Evolutionary conservation across 176 grass and related monocot genomes (phyloP).

Genomic region (Canna indica): DNA sequence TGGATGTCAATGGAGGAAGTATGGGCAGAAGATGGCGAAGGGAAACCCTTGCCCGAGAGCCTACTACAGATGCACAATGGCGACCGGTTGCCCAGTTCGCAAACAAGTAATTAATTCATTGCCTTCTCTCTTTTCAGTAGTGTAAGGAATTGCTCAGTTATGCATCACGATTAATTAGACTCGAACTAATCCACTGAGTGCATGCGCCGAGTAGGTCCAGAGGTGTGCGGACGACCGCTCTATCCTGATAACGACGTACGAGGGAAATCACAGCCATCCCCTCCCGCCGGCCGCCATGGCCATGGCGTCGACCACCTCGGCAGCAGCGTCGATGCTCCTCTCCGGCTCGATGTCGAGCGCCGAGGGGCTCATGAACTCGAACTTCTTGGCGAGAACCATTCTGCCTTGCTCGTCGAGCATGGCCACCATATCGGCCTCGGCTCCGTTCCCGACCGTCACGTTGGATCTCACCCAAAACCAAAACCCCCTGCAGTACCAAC

Average conservation of each 20-base stretch:
- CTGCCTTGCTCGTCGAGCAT: conserved; percentile 83
- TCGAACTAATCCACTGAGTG: background rate
- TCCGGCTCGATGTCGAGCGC: conserved; percentile 78
- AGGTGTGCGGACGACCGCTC: conserved; percentile 77
- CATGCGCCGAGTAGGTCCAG: conserved; percentile 49
- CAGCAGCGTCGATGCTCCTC: conserved; percentile 72
- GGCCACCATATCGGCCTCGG: conserved; percentile 88
- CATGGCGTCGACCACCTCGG: conserved; percentile 87
- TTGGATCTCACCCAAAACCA: conserved; percentile 71
- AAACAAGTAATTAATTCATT: conserved; percentile 52
- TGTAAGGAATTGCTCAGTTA: background rate
- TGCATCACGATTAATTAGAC: background rate
- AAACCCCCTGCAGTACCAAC: conserved; percentile 38
- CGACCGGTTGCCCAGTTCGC: conserved; percentile 73
- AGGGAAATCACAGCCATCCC: conserved; percentile 87
- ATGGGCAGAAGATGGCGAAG: conserved; percentile 97
- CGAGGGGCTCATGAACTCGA: conserved; percentile 44
- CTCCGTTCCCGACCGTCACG: conserved; percentile 81
- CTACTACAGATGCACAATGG: conserved; percentile 98
- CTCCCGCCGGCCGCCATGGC: conserved; percentile 87
- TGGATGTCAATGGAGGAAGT: conserved; percentile 98
- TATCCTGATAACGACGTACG: conserved; percentile 85
- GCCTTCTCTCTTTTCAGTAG: background rate
- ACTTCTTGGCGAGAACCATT: conserved; percentile 62
- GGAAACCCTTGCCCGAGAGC: conserved; percentile 93